Evolutionary conservation across 495 filamentous ascomycete species (phyloP).

Genomic region (Daldinia childiae): DNA sequence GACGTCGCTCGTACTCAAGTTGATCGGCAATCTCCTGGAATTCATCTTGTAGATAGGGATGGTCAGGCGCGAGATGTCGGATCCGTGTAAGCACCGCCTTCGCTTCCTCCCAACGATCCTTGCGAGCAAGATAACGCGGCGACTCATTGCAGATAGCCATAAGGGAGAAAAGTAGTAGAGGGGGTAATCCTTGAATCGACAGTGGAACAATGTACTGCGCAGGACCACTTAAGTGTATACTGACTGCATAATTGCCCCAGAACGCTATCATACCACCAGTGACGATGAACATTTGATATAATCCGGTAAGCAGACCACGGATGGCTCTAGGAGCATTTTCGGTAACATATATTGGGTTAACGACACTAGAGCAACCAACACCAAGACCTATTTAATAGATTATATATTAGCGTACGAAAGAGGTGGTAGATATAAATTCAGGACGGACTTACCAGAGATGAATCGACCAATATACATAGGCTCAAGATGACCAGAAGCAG

Average conservation of each 20-base stretch:
- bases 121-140: slow-evolving; percentile 74
- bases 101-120: slow-evolving; percentile 75
- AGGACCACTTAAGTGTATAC: slow-evolving; percentile 61
- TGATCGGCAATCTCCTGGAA: slow-evolving; percentile 72
- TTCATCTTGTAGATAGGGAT: slow-evolving; percentile 72
- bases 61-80: slow-evolving; percentile 63
- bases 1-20: slow-evolving; percentile 72
- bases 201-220: slow-evolving; percentile 74
- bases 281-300: slow-evolving; percentile 75
- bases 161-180: slow-evolving; percentile 64
- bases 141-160: slow-evolving; percentile 73
- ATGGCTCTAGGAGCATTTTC: slow-evolving; percentile 79
- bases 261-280: slow-evolving; percentile 74
- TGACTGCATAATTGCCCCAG: slow-evolving; percentile 66
- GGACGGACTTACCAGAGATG: slow-evolving; percentile 61
- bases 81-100: slow-evolving; percentile 63
- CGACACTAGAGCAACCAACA: slow-evolving; percentile 68
- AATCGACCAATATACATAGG: slow-evolving; percentile 74
- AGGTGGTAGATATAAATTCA: background rate
- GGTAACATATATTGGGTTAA: slow-evolving; percentile 65
- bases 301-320: slow-evolving; percentile 72
- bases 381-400: slow-evolving; percentile 57
- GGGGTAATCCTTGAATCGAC: slow-evolving; percentile 71
- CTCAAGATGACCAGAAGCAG: slow-evolving; percentile 54
- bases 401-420: background rate